phyloP scores from a whole-genome alignment of 805 yeast species.

The Yamadazyma phyllophila region DNA sequence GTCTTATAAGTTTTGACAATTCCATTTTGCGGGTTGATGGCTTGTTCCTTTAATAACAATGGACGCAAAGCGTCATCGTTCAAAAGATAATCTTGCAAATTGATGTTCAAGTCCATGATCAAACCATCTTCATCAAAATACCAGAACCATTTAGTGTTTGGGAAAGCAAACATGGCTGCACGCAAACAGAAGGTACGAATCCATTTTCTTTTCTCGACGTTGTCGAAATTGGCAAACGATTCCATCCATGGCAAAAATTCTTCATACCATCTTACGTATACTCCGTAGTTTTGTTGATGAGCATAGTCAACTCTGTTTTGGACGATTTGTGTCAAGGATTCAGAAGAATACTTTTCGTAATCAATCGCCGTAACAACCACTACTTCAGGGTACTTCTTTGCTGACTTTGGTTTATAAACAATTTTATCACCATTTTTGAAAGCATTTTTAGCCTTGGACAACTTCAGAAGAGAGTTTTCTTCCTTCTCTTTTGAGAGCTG shows the following conservation, averaged over 20 bases:
- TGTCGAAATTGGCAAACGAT: slow-evolving; percentile 37
- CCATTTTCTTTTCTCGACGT: slow-evolving; percentile 55
- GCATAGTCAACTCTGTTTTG: slow-evolving; percentile 91
- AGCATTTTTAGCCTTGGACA: slow-evolving; percentile 47
- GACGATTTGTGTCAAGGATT: slow-evolving; percentile 63
- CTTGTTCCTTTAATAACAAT: slow-evolving; percentile 64
- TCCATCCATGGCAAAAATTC: slow-evolving; percentile 70
- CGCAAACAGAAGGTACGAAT: slow-evolving; percentile 61
- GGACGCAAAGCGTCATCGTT: slow-evolving; percentile 59
- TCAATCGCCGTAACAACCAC: slow-evolving; percentile 80
- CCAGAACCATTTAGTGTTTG: slow-evolving; percentile 89
- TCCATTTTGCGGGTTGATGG: slow-evolving; percentile 69
- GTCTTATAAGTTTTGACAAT: slow-evolving; percentile 66
- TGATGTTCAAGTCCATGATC: slow-evolving; percentile 67
- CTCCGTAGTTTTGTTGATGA: slow-evolving; percentile 73
- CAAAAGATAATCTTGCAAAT: slow-evolving; percentile 59
- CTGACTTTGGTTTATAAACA: slow-evolving; percentile 40
- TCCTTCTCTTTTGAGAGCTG: slow-evolving; percentile 44
- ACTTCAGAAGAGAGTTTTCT: slow-evolving; percentile 45
- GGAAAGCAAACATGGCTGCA: slow-evolving; percentile 93
- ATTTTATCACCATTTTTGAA: slow-evolving; percentile 67
- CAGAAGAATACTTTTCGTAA: slow-evolving; percentile 60
- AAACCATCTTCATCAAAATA: slow-evolving; percentile 76
- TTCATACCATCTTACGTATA: slow-evolving; percentile 80
- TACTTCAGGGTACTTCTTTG: slow-evolving; percentile 54